Evolutionary conservation across 257 asterid species (phyloP), one percentile per base, ranked within the genome.

Genomic region (Mitragyna speciosa): DNA sequence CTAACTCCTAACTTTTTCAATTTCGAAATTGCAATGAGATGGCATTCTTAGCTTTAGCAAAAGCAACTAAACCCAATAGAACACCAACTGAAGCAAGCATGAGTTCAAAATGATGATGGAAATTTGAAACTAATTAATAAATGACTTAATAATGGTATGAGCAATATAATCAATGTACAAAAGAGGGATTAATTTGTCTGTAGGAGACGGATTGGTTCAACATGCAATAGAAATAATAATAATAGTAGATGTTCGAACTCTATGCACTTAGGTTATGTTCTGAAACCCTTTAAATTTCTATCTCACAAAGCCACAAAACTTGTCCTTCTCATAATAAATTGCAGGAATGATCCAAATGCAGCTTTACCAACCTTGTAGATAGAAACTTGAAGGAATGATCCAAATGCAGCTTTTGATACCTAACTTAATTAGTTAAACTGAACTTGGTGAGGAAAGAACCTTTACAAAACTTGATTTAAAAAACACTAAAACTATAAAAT

Each of bases 281-380:
- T 16, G 20, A 77, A 59, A 69, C 58, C 54, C 66, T 31, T 71
- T 49, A 36, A 77, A 49, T 51, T 70, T 66, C 39, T 58, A 19
- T 80, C 79, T 59, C 52, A 47, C 63, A 26, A 16, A 31, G 22
- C 76, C 70, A 43, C 73, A 61, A 51, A 73, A 8, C 36, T 58
- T 81, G 39, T 84, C 78, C 68, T 66, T 43, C 78, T 70, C 75
- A 84, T 78, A n/a, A 81, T 78, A 36, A 36, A 36, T 36, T 36
- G 39, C 39, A 36, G 39, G 39, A n/a, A n/a, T n/a, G n/a, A n/a
- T n/a, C n/a, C n/a, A n/a, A n/a, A n/a, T 20, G 48, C 33, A 48
- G n/a, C 66, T 33, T 45, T 43, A 74, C 83, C 85, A 78, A 78
- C 79, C 81, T 33, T 78, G 61, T 39, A 61, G 83, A 69, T 39